Evolutionary conservation across 352 stramenopile species (phyloP).

Genomic region (Pythium vanterpoolii): DNA sequence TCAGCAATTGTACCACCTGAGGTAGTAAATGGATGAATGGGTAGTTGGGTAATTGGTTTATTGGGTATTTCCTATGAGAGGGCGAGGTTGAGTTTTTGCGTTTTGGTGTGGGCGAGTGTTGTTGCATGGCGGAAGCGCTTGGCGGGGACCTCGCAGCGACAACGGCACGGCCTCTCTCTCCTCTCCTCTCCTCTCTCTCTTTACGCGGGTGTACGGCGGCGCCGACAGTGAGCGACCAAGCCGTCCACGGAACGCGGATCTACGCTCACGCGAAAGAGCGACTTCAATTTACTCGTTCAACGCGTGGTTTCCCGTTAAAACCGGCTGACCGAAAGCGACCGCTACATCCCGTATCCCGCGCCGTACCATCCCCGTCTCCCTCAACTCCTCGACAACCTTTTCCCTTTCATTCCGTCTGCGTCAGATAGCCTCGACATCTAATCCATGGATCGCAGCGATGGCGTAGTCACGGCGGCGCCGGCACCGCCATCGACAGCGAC

Average conservation of each 20-base stretch:
- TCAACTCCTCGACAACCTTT: too few species aligned
- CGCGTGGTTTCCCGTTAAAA: constrained; percentile 2
- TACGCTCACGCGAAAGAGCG: background rate
- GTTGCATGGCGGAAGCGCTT: constrained; percentile 30
- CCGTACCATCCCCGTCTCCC: too few species aligned
- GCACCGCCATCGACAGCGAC: constrained; percentile 1
- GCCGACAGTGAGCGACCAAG: background rate
- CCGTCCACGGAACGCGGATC: background rate
- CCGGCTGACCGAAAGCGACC: constrained; percentile 3
- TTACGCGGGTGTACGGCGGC: background rate
- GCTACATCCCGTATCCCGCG: too few species aligned
- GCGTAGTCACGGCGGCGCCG: constrained; percentile 14
- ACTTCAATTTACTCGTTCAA: background rate
- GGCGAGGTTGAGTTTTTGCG: constrained; percentile 16
- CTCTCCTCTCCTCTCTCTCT: background rate
- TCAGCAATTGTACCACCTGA: background rate
- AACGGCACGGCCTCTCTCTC: constrained; percentile 2
- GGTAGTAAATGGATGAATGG: background rate
- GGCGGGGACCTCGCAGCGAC: constrained; percentile 12
- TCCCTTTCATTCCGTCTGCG: too few species aligned
- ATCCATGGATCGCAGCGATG: constrained; percentile 22
- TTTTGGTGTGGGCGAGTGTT: constrained; percentile 6
- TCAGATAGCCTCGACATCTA: background rate
- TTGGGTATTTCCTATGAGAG: constrained; percentile 20
- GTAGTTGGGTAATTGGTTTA: constrained; percentile 14